Conservation (phyloP, 768 basidiomycete genomes). For the Boletus rubroflammeus region DNA sequence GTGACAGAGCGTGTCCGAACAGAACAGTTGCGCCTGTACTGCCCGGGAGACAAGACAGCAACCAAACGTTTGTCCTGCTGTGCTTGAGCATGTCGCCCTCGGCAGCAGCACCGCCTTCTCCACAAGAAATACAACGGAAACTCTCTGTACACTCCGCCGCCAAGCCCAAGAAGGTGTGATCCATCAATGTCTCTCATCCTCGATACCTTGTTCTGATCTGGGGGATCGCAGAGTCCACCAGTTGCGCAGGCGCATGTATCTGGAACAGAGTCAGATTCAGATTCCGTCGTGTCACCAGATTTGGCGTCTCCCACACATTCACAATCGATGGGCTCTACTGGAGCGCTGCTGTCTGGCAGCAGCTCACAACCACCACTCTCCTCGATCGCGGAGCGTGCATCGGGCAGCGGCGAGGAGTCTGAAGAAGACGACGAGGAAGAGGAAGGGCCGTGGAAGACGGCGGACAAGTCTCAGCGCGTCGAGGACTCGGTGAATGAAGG, state of each 20-base stretch:
- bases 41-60: background rate
- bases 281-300: slow-evolving; percentile 63
- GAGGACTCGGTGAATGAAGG: slow-evolving; percentile 58
- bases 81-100: slow-evolving; percentile 26
- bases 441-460: slow-evolving; percentile 61
- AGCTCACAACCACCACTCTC: slow-evolving; percentile 53
- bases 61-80: slow-evolving; percentile 10
- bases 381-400: slow-evolving; percentile 73
- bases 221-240: slow-evolving; percentile 28
- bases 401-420: slow-evolving; percentile 71
- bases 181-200: background rate
- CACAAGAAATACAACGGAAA: slow-evolving; percentile 84
- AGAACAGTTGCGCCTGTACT: slow-evolving; percentile 7
- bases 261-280: slow-evolving; percentile 85
- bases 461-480: slow-evolving; percentile 40
- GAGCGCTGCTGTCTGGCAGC: slow-evolving; percentile 29
- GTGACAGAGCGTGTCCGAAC: slow-evolving; percentile 25
- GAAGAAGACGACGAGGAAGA: slow-evolving; percentile 73
- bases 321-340: slow-evolving; percentile 34
- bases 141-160: slow-evolving; percentile 70
- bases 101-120: slow-evolving; percentile 61
- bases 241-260: slow-evolving; percentile 43
- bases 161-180: slow-evolving; percentile 46
- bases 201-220: slow-evolving; percentile 14
- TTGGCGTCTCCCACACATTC: slow-evolving; percentile 36